Evolutionary conservation across 129 eudicot genomes (phyloP), one percentile per base, ranked within the genome.

Genomic region (Escallonia rubra): DNA sequence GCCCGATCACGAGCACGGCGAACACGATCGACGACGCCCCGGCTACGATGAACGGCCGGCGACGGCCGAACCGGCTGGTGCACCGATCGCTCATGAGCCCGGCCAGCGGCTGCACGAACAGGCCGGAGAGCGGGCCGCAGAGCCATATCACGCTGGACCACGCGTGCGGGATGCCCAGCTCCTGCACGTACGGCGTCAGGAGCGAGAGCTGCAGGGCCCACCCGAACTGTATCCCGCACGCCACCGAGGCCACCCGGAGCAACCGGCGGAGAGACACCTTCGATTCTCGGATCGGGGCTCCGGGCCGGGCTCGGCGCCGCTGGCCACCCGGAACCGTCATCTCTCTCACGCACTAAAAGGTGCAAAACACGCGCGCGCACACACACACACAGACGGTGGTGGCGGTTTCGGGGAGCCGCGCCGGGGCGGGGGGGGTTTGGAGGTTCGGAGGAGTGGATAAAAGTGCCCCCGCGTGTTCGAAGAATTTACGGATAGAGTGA

Each of bases 211-310:
- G 99, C 23, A 93, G 77, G 5, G 99, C 96, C 99, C 99, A 93
- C 6, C 99, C 99, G 80, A 93, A 93, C 59, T 93, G 99, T 9
- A 93, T 93, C 8, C 99, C 99, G 44, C 96, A 79, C 0, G 99
- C 96, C 3, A 93, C 95, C 9, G 99, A 93, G 0, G 99, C 87
- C 0, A 93, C 99, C 13, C 91, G 81, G 66, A 93, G 48, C 2
- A 93, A 87, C 3, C 78, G 53, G 7, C 91, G 81, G 8, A 89
- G 82, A 0, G 87, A 74, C 0, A 79, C 79, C 15, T 81, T 61
- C n/a, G 81, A 13, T 23, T 23, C 34, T 40, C 79, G 80, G 45
- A 64, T 47, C 46, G 74, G 79, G 49, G 43, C 66, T 4, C 39
- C 63, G 54, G 47, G 44, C 38, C 75, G 39, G 57, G 61, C 48